Evolutionary conservation across 2,329 filamentous ascomycete genomes (phyloP), one percentile per base, ranked within the genome.

Genomic region (Talaromyces piceae): DNA sequence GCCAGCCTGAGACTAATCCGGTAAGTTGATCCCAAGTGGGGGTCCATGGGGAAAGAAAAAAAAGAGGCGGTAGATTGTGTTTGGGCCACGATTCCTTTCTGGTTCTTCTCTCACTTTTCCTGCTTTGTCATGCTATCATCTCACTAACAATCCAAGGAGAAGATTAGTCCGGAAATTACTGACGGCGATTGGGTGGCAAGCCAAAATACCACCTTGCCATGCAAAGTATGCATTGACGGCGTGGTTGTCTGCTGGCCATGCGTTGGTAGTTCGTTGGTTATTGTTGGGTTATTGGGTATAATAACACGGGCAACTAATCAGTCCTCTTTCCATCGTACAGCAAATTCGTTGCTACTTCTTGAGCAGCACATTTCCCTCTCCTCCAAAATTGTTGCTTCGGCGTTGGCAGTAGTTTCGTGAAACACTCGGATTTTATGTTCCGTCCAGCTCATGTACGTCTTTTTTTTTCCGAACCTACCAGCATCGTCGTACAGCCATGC

Each of bases 181-280:
- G 6, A 3, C n/a, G n/a, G 33, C 16, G 39, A 43, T 43, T 22
- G 39, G 39, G 39, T 43, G 20, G 39, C 23, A 22, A 43, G 39
- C 25, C 31, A 18, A 48, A n/a, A 30, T 41, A 33, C 23, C n/a
- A 41, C 33, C 46, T 41, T 30, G 33, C 20, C 13, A 48, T 48
- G 46, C 25, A 48, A 12, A 28, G 27, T 26, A 28, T 30, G 28
- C 23, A 20, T 18, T 16, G 20, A 28, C 26, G 45, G 31, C 16
- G 45, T 41, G n/a, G 27, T 41, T 41, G 37, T 28, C 39, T 13
- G 37, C 30, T 41, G 33, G 26, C 23, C 11, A 48, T 48, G 46
- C 46, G 46, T 41, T 48, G 46, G 33, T 41, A 16, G 37, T 31
- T 47, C 28, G 27, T 33, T 41, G 26, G 16, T 37, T 18, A 9